Percentiles rank a stretch among this genome's conserved stretches.
These are phyloP conservation scores for Zygoascus tannicola DNA, from an alignment of 805 yeast species.

Conservation along the genomic window DNA sequence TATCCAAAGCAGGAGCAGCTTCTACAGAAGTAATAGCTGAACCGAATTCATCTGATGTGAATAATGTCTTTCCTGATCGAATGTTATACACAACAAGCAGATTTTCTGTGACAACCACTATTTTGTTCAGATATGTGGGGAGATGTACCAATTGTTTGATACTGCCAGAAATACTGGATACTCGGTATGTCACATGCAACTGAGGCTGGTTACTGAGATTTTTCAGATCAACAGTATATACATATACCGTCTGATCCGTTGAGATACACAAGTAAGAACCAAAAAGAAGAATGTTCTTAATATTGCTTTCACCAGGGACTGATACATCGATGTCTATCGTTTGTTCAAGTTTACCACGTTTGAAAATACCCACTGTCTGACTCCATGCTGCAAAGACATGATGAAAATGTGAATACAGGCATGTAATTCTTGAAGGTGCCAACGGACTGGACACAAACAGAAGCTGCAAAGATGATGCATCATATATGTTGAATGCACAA, in stretches of 20 bases:
- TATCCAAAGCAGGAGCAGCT: slow-evolving; percentile 79
- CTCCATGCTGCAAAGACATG: slow-evolving; percentile 72
- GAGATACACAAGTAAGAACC: slow-evolving; percentile 70
- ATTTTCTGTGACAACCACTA: slow-evolving; percentile 69
- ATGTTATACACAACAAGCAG: slow-evolving; percentile 59
- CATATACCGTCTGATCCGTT: slow-evolving; percentile 38
- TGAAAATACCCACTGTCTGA: slow-evolving; percentile 63
- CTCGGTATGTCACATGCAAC: slow-evolving; percentile 52
- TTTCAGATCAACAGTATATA: slow-evolving; percentile 40
- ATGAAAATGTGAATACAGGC: slow-evolving; percentile 73
- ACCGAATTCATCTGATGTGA: slow-evolving; percentile 39
- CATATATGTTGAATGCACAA: slow-evolving; percentile 82
- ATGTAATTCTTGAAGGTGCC: slow-evolving; percentile 59
- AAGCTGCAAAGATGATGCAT: slow-evolving; percentile 71
- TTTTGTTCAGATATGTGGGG: slow-evolving; percentile 85
- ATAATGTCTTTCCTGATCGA: slow-evolving; percentile 65
- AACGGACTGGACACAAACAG: slow-evolving; percentile 78
- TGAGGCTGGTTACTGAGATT: slow-evolving; percentile 41
- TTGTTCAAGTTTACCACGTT: slow-evolving; percentile 63
- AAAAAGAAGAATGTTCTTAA: slow-evolving; percentile 51
- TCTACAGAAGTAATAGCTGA: slow-evolving; percentile 61
- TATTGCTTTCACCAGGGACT: slow-evolving; percentile 26
- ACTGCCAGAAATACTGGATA: slow-evolving; percentile 57
- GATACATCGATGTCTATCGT: slow-evolving; percentile 28
- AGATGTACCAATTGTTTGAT: slow-evolving; percentile 68